These are phyloP conservation scores for Ustilago vetiveriae DNA, from an alignment of 1,284 basidiomycete genomes.

Conservation along the genomic window DNA sequence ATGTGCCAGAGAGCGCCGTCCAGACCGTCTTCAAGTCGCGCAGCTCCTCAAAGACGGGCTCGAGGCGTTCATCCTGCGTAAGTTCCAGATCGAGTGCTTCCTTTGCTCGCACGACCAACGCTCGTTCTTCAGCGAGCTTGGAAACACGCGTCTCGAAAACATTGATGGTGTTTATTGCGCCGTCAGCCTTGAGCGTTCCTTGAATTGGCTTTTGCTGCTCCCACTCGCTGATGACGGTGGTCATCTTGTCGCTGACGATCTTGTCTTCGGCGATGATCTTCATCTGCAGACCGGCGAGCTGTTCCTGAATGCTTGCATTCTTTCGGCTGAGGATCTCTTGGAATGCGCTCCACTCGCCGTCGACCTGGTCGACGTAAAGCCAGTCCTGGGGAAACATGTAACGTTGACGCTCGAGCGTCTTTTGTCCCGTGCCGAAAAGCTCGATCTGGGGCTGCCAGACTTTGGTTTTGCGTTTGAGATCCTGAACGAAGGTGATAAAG, in stretches of 20 bases:
- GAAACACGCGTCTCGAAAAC: slow-evolving; percentile 90
- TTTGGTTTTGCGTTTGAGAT: slow-evolving; percentile 95
- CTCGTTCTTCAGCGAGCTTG: slow-evolving; percentile 90
- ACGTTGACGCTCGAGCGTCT: slow-evolving; percentile 93
- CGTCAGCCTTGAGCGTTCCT: slow-evolving; percentile 92
- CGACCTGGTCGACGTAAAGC: slow-evolving; percentile 96
- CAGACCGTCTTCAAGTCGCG: slow-evolving; percentile 97
- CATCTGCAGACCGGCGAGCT: slow-evolving; percentile 91
- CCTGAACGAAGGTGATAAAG: slow-evolving; percentile 99
- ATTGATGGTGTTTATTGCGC: slow-evolving; percentile 92
- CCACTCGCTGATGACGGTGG: slow-evolving; percentile 88
- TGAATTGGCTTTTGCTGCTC: slow-evolving; percentile 94
- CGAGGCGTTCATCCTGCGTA: slow-evolving; percentile 86
- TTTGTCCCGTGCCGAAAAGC: slow-evolving; percentile 90
- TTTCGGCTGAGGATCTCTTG: slow-evolving; percentile 97
- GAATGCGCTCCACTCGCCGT: slow-evolving; percentile 97
- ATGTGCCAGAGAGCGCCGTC: slow-evolving; percentile 97
- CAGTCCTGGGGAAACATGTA: slow-evolving; percentile 97
- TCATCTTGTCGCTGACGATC: slow-evolving; percentile 77
- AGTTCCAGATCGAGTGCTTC: slow-evolving; percentile 94
- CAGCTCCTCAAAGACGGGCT: slow-evolving; percentile 92
- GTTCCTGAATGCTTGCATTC: slow-evolving; percentile 97
- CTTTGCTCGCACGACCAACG: slow-evolving; percentile 92
- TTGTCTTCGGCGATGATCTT: slow-evolving; percentile 99
- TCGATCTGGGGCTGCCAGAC: slow-evolving; percentile 98